These are phyloP conservation scores for Pythium sp. DNA, from an alignment of 352 stramenopile genomes.

Conservation along the genomic window DNA sequence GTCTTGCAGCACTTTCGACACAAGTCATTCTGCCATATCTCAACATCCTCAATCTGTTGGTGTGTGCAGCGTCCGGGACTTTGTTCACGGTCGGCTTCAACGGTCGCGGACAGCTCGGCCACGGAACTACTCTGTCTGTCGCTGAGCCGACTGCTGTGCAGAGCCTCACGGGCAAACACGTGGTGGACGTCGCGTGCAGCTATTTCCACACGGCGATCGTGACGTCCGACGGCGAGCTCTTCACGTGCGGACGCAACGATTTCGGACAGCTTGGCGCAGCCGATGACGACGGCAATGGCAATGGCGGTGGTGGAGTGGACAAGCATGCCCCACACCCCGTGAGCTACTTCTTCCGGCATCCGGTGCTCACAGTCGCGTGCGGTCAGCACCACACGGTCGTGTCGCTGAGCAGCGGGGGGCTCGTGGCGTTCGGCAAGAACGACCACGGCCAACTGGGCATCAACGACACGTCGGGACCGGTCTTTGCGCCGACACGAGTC, in stretches of 20 bases:
- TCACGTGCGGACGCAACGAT: slow-evolving; percentile 90
- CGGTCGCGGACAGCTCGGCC: slow-evolving; percentile 86
- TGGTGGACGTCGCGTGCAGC: slow-evolving; percentile 85
- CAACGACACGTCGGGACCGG: slow-evolving; percentile 39
- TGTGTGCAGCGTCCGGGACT: slow-evolving; percentile 58
- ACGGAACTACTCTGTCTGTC: slow-evolving; percentile 67
- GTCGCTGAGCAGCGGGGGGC: slow-evolving; percentile 48
- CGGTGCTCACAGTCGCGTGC: slow-evolving; percentile 78
- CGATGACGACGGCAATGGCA: slow-evolving; percentile 26
- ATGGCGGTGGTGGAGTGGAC: slow-evolving; percentile 29
- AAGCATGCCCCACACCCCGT: slow-evolving; percentile 63
- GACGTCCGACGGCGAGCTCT: slow-evolving; percentile 76
- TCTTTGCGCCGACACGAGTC: slow-evolving; percentile 48
- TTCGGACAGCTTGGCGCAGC: slow-evolving; percentile 87
- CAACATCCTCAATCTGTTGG: not conserved
- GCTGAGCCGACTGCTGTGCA: slow-evolving; percentile 51
- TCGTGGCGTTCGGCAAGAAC: slow-evolving; percentile 91
- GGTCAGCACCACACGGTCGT: slow-evolving; percentile 89
- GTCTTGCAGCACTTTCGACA: not conserved
- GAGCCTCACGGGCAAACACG: slow-evolving; percentile 41
- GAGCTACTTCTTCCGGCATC: slow-evolving; percentile 37
- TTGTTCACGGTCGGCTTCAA: slow-evolving; percentile 93
- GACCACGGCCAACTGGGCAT: slow-evolving; percentile 90
- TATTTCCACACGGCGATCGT: slow-evolving; percentile 92
- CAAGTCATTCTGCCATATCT: not conserved